A percentile compares a stretch with the other conserved stretches of the same genome.
phyloP scores from a whole-genome alignment of 2,329 filamentous ascomycete species.

The Phyllosticta capitalensis region DNA sequence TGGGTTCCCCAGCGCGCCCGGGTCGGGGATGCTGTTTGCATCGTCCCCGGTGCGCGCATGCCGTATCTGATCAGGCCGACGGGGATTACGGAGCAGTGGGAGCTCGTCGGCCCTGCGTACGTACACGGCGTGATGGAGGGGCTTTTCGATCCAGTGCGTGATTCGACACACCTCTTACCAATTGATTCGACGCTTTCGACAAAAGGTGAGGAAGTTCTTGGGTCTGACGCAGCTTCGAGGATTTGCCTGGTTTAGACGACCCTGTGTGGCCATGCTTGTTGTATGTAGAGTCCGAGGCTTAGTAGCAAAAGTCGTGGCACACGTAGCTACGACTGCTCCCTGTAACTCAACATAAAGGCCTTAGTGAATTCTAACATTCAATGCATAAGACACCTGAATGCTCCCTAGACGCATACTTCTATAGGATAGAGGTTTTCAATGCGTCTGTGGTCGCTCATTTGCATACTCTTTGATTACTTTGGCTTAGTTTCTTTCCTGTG shows the following conservation, averaged over 20 bases:
- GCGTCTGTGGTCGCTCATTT: too few relatives aligned
- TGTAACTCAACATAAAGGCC: too few relatives aligned
- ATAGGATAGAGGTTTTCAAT: too few relatives aligned
- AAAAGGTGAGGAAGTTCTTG: neutral
- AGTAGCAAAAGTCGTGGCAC: too few relatives aligned
- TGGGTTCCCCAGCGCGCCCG: conserved; percentile 9
- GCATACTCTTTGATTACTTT: too few relatives aligned
- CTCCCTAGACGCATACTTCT: too few relatives aligned
- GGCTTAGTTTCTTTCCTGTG: too few relatives aligned
- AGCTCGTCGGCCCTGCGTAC: conserved; percentile 14
- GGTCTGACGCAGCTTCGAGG: neutral
- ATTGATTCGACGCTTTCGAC: neutral
- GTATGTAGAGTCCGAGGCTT: too few relatives aligned
- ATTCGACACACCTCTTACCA: neutral
- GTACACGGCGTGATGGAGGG: conserved; percentile 14
- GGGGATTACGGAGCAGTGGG: neutral
- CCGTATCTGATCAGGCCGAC: conserved; percentile 12
- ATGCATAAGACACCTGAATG: too few relatives aligned
- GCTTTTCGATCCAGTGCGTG: neutral
- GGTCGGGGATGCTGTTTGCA: conserved; percentile 11
- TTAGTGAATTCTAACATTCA: too few relatives aligned
- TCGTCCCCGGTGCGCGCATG: conserved; percentile 12
- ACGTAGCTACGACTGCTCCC: too few relatives aligned
- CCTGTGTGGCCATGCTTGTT: neutral
- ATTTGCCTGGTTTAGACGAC: neutral